Conservation (phyloP, 2,329 filamentous ascomycete species). For the Colletotrichum chrysophilum region DNA sequence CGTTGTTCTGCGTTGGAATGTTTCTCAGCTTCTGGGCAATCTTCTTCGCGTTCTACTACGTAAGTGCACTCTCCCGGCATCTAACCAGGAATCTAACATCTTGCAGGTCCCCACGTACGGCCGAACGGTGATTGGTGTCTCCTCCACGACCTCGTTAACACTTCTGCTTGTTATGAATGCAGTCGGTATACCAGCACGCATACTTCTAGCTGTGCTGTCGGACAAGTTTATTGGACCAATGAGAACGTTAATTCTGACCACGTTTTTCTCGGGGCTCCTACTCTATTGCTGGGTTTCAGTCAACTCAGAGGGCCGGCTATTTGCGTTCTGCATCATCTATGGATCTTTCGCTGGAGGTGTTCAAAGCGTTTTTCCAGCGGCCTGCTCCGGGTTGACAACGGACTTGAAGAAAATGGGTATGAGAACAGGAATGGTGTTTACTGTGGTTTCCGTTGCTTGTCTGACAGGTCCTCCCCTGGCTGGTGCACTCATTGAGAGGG, state of each 20-base stretch:
- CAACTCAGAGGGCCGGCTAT: neutral
- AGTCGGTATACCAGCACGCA: slow-evolving; percentile 13
- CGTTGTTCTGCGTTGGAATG: neutral
- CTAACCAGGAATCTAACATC: neutral
- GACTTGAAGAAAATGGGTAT: slow-evolving; percentile 1
- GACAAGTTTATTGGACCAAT: slow-evolving; percentile 15
- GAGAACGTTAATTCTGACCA: slow-evolving; percentile 9
- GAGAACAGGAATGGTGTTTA: slow-evolving; percentile 38
- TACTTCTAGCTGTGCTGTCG: slow-evolving; percentile 13
- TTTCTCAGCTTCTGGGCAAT: slow-evolving; percentile 42
- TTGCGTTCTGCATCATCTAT: slow-evolving; percentile 2
- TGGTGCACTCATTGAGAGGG: slow-evolving; percentile 46
- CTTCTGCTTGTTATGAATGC: slow-evolving; percentile 8
- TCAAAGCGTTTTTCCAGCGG: neutral
- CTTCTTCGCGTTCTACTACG: slow-evolving; percentile 58
- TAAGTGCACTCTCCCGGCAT: slow-evolving; percentile 32
- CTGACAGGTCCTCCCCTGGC: slow-evolving; percentile 58
- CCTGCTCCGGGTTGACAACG: neutral
- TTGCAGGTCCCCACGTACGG: neutral
- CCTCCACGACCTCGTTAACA: neutral
- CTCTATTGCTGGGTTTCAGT: neutral
- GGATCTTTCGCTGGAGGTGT: neutral
- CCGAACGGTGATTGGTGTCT: neutral
- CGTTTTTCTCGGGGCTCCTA: neutral
- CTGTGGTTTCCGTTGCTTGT: slow-evolving; percentile 39